A percentile compares a stretch with the other conserved stretches of the same genome.
Conservation (phyloP, 306 rosid genomes). For the Quercus alba region DNA sequence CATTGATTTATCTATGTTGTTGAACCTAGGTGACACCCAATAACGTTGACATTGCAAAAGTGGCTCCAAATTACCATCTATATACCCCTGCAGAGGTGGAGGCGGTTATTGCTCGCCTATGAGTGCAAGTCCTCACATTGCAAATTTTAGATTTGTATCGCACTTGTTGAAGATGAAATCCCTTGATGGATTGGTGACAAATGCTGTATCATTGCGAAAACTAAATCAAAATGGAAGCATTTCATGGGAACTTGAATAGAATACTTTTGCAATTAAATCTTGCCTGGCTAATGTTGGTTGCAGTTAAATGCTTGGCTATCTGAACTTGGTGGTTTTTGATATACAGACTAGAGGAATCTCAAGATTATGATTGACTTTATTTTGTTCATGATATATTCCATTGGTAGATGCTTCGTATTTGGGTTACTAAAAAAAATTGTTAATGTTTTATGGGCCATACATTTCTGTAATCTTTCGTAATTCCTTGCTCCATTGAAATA, state of each 20-base stretch:
- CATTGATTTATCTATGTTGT: not conserved
- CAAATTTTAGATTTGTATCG: not conserved
- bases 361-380: no score
- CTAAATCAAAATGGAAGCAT: not conserved
- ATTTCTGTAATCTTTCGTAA: not conserved
- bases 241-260: not conserved
- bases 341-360: not conserved
- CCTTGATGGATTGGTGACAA: not conserved
- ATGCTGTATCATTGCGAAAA: not conserved
- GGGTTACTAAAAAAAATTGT: no score
- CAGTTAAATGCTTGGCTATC: not conserved
- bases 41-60: conserved; percentile 95
- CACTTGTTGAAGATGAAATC: not conserved
- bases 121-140: conserved; percentile 8
- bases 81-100: conserved; percentile 91
- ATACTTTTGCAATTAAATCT: not conserved
- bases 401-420: not conserved
- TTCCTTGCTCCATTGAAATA: no score
- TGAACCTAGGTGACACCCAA: conserved; percentile 79
- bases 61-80: conserved; percentile 78
- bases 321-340: not conserved
- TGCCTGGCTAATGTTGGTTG: not conserved
- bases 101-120: conserved; percentile 85
- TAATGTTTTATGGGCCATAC: not conserved
- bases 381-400: not conserved